Conservation (phyloP, 306 rosid species). For the Heteromeles arbutifolia region DNA sequence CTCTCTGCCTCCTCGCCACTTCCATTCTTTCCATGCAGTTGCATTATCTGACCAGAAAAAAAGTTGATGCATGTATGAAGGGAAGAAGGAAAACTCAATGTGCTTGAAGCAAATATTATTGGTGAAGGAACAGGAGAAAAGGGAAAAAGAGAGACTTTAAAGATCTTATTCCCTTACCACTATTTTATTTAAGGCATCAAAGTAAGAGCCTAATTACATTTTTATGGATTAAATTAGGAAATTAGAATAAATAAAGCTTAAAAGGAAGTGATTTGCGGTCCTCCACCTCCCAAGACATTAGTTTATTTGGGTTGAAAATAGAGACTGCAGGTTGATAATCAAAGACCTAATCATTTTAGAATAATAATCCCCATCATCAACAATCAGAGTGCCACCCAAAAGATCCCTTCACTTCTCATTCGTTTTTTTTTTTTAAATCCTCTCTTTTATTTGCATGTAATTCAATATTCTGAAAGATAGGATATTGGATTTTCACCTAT, state of each 20-base stretch:
- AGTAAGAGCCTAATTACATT: slow-evolving; percentile 46
- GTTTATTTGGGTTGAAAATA: slow-evolving; percentile 25
- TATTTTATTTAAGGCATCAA: slow-evolving; percentile 21
- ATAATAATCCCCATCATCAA: slow-evolving; percentile 83
- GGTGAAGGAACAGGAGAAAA: neutral
- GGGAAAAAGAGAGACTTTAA: neutral
- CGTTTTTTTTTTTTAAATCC: neutral
- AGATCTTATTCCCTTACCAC: slow-evolving; percentile 7
- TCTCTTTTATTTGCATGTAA: neutral
- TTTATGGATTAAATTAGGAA: neutral
- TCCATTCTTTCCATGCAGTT: neutral
- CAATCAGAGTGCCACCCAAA: slow-evolving; percentile 19
- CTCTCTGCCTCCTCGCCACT: neutral
- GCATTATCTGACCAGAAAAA: neutral
- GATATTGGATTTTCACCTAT: no score
- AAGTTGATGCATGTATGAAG: no score
- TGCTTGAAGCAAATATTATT: neutral
- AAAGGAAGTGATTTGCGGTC: slow-evolving; percentile 29
- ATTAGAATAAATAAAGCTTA: neutral
- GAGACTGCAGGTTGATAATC: slow-evolving; percentile 42
- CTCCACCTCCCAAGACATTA: slow-evolving; percentile 35
- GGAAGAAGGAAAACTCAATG: no score
- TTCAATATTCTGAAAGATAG: no score
- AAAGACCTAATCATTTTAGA: slow-evolving; percentile 72
- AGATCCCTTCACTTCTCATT: neutral